These are phyloP conservation scores for Ajuga chamaepitys DNA, from an alignment of 257 asterid genomes.

Conservation along the genomic window DNA sequence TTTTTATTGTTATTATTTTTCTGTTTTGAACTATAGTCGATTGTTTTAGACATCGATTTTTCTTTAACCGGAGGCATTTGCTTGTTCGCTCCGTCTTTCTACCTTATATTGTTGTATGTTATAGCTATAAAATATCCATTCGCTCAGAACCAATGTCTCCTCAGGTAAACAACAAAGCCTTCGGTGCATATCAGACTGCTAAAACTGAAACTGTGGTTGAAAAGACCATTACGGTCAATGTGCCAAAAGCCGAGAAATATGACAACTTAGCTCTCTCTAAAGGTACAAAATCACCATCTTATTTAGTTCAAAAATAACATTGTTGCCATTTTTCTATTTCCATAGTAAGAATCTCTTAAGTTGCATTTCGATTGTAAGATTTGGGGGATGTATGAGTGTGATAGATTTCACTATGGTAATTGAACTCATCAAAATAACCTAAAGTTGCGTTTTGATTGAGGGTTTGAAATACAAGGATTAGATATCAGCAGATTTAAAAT, in stretches of 20 bases:
- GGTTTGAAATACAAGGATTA: too few relatives aligned
- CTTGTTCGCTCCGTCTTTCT: not conserved
- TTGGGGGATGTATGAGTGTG: too few relatives aligned
- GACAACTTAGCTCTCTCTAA: slow-evolving; percentile 28
- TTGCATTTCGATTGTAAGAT: not conserved
- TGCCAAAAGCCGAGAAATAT: slow-evolving; percentile 26
- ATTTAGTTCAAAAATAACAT: not conserved
- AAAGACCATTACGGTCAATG: slow-evolving; percentile 38
- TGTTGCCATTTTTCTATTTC: not conserved
- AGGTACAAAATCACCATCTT: slow-evolving; percentile 32
- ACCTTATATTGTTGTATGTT: not conserved
- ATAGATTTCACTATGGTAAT: too few relatives aligned
- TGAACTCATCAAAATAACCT: not conserved
- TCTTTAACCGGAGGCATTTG: not conserved
- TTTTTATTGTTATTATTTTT: too few relatives aligned
- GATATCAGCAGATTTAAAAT: too few relatives aligned
- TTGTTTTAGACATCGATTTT: not conserved
- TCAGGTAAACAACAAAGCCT: slow-evolving; percentile 20
- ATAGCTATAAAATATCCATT: not conserved
- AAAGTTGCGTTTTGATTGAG: too few relatives aligned
- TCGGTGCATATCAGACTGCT: slow-evolving; percentile 2
- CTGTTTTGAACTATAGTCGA: too few relatives aligned
- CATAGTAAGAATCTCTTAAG: not conserved
- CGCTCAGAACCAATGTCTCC: not conserved
- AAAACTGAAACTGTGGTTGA: slow-evolving; percentile 29